A percentile compares a stretch with the other conserved stretches of the same genome.
phyloP scores from a whole-genome alignment of 2,329 filamentous ascomycete genomes.

The Sarocladiaceae sp. region DNA sequence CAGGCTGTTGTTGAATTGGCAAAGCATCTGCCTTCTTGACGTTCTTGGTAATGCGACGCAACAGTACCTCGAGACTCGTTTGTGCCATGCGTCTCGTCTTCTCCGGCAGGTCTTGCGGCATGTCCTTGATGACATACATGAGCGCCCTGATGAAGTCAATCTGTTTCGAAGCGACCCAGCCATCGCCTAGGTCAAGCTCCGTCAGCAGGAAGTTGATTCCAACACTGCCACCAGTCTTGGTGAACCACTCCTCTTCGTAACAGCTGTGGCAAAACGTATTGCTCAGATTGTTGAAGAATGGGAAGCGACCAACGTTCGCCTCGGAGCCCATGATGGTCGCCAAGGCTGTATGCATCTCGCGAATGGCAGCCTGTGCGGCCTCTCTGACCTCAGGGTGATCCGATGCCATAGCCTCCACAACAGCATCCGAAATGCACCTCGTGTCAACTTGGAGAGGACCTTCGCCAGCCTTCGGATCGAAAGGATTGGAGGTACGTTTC shows the following conservation, averaged over 20 bases:
- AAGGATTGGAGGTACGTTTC: constrained; percentile 70
- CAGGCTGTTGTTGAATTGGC: constrained; percentile 29
- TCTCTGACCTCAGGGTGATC: constrained; percentile 76
- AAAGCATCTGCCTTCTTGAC: constrained; percentile 68
- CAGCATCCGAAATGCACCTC: constrained; percentile 79
- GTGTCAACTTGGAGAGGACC: constrained; percentile 82
- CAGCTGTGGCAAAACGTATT: constrained; percentile 89
- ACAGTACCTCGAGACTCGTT: constrained; percentile 71
- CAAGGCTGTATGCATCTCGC: constrained; percentile 70
- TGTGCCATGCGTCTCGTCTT: constrained; percentile 80
- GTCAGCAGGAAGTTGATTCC: constrained; percentile 87
- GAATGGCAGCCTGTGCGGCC: constrained; percentile 71
- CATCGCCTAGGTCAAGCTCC: constrained; percentile 74
- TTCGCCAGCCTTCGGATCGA: constrained; percentile 80
- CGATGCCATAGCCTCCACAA: constrained; percentile 84
- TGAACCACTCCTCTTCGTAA: constrained; percentile 98
- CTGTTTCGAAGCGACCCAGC: constrained; percentile 77
- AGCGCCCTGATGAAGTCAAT: constrained; percentile 85
- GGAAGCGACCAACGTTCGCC: constrained; percentile 64
- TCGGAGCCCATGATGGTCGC: constrained; percentile 72
- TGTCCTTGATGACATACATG: constrained; percentile 97
- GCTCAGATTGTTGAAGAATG: constrained; percentile 78
- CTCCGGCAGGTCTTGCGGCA: constrained; percentile 87
- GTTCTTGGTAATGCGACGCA: constrained; percentile 71
- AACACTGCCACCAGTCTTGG: constrained; percentile 84